phyloP scores from a whole-genome alignment of 2,329 filamentous ascomycete species.

The Tolypocladium inflatum region DNA sequence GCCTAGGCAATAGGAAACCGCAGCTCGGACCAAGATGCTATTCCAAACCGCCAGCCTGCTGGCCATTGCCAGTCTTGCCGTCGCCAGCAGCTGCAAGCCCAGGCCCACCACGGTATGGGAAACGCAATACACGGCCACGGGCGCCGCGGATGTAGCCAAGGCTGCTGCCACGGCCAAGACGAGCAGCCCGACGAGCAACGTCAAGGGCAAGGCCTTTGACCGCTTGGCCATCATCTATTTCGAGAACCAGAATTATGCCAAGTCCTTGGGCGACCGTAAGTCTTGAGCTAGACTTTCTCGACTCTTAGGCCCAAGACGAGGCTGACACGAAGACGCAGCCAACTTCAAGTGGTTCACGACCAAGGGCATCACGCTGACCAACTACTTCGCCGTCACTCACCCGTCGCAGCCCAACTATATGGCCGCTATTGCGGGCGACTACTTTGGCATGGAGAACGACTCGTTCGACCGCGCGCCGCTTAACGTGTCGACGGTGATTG shows the following conservation, averaged over 20 bases:
- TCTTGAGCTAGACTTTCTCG: slow-evolving; percentile 2
- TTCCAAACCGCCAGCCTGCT: slow-evolving; percentile 10
- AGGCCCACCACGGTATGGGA: slow-evolving; percentile 15
- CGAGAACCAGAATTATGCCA: slow-evolving; percentile 64
- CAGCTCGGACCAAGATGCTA: slow-evolving; percentile 6
- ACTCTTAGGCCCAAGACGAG: neutral
- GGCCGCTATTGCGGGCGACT: slow-evolving; percentile 58
- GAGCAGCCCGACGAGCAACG: slow-evolving; percentile 48
- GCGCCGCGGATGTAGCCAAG: slow-evolving; percentile 37
- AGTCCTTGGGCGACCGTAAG: slow-evolving; percentile 53
- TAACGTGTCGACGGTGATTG: slow-evolving; percentile 59
- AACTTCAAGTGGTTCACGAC: slow-evolving; percentile 17
- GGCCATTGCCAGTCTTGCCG: slow-evolving; percentile 15
- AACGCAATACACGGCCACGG: slow-evolving; percentile 41
- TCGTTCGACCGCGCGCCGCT: slow-evolving; percentile 45
- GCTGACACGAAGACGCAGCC: slow-evolving; percentile 6
- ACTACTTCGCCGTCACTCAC: slow-evolving; percentile 54
- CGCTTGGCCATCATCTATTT: slow-evolving; percentile 66
- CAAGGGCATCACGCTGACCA: slow-evolving; percentile 20
- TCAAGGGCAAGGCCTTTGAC: slow-evolving; percentile 64
- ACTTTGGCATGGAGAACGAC: slow-evolving; percentile 65
- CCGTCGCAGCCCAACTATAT: slow-evolving; percentile 72
- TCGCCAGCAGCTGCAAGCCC: slow-evolving; percentile 9
- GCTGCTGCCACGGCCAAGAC: slow-evolving; percentile 53
- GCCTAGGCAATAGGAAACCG: neutral